Percentiles rank a stretch among this genome's conserved stretches.
Conservation (phyloP, 2,329 filamentous ascomycete genomes). For the Onygena corvina region DNA sequence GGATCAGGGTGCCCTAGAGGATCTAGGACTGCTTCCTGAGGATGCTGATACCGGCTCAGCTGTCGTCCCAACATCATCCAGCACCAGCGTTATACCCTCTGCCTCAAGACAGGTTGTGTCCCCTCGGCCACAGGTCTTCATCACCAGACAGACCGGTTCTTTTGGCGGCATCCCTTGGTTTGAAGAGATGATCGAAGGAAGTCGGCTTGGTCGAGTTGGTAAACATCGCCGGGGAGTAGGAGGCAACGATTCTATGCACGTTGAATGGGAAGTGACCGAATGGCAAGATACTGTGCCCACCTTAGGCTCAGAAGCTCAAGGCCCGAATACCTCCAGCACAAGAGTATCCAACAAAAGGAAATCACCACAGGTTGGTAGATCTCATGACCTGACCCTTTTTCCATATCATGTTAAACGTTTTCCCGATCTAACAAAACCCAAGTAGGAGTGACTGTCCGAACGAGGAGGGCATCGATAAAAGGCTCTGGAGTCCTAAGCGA, state of each 20-base stretch:
- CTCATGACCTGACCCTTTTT: neutral
- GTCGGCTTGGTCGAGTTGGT: constrained; percentile 56
- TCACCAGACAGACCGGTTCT: constrained; percentile 28
- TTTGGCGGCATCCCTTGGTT: constrained; percentile 67
- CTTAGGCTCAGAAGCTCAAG: constrained; percentile 1
- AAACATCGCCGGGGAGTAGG: constrained; percentile 47
- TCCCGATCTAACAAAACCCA: neutral
- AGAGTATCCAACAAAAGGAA: constrained; percentile 15
- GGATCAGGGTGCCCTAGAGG: constrained; percentile 60
- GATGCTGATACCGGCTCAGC: constrained; percentile 21
- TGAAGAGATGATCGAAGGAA: constrained; percentile 66
- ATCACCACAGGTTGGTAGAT: constrained; percentile 14
- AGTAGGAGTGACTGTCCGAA: neutral
- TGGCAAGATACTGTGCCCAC: constrained; percentile 42
- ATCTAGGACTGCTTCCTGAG: constrained; percentile 58
- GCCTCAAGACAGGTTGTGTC: constrained; percentile 11
- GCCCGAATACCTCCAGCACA: constrained; percentile 5
- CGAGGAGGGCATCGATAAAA: neutral
- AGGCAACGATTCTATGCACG: constrained; percentile 50
- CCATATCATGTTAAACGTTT: neutral
- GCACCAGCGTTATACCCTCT: constrained; percentile 10
- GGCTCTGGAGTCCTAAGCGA: neutral
- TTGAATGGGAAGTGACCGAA: constrained; percentile 79
- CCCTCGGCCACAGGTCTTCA: constrained; percentile 20
- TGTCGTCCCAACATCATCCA: neutral